These are phyloP conservation scores for Handroanthus guayacan DNA, from an alignment of 257 asterid species.

Conservation along the genomic window DNA sequence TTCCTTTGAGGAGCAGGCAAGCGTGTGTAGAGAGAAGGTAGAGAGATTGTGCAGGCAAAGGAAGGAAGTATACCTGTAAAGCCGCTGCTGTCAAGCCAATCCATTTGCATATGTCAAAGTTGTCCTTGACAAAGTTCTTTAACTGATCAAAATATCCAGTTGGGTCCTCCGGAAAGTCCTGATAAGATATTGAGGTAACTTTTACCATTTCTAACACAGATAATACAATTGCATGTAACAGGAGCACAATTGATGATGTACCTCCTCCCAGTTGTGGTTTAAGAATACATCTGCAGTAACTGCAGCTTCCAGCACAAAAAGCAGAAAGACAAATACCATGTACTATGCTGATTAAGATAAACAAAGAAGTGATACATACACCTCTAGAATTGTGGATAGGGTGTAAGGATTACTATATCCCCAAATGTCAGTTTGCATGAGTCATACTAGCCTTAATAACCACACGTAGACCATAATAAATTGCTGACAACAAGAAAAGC, in stretches of 20 bases:
- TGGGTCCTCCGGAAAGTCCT: slow-evolving; percentile 89
- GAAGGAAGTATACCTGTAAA: slow-evolving; percentile 65
- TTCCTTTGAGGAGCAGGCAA: background rate
- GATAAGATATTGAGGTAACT: slow-evolving; percentile 32
- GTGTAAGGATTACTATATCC: background rate
- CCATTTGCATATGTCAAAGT: slow-evolving; percentile 87
- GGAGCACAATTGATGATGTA: slow-evolving; percentile 36
- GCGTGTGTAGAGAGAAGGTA: slow-evolving; percentile 4
- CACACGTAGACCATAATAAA: background rate
- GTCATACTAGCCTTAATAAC: slow-evolving; percentile 15
- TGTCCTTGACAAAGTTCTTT: slow-evolving; percentile 66
- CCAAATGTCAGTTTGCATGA: background rate
- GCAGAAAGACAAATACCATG: slow-evolving; percentile 62
- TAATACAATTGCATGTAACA: slow-evolving; percentile 17
- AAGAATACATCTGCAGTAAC: slow-evolving; percentile 75
- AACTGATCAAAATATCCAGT: slow-evolving; percentile 77
- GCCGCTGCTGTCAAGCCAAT: slow-evolving; percentile 72
- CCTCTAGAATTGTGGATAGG: slow-evolving; percentile 6
- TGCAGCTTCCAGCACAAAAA: slow-evolving; percentile 82
- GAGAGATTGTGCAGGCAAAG: slow-evolving; percentile 26
- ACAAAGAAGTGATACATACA: slow-evolving; percentile 33
- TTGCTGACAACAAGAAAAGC: background rate
- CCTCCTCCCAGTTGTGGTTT: slow-evolving; percentile 91
- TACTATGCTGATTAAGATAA: slow-evolving; percentile 73
- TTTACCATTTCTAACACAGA: slow-evolving; percentile 15